Conservation (phyloP, 148 eudicot genomes). For the Limonium bicolor region DNA sequence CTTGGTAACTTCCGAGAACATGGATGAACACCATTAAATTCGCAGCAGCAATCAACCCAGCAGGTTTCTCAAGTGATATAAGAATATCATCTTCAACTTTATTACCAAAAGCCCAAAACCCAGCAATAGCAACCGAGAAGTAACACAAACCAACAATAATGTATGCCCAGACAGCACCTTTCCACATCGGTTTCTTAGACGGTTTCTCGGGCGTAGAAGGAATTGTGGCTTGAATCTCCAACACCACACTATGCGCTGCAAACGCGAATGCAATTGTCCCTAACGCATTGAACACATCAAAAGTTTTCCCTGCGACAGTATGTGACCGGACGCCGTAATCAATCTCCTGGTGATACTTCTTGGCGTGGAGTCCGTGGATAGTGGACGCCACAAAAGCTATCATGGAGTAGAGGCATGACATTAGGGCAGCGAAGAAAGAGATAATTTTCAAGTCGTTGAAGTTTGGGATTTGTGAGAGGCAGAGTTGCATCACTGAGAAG, state of each 20-base stretch:
- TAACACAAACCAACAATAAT: slow-evolving; percentile 20
- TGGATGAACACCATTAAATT: slow-evolving; percentile 28
- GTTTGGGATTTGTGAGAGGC: slow-evolving; percentile 15
- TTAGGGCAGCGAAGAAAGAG: slow-evolving; percentile 19
- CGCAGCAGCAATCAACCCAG: slow-evolving; percentile 17
- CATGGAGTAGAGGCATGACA: slow-evolving; percentile 8
- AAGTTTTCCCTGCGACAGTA: too few relatives aligned
- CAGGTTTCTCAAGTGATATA: slow-evolving; percentile 19
- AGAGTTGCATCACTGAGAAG: slow-evolving; percentile 4
- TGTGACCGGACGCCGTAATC: neutral
- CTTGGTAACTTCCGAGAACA: slow-evolving; percentile 28
- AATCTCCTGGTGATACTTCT: neutral
- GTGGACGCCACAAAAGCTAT: neutral
- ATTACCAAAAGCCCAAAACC: slow-evolving; percentile 27
- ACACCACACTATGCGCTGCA: slow-evolving; percentile 23
- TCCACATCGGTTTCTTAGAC: slow-evolving; percentile 28
- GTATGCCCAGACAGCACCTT: slow-evolving; percentile 20
- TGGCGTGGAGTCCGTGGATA: neutral
- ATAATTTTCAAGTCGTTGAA: slow-evolving; percentile 15
- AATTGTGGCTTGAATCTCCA: slow-evolving; percentile 36
- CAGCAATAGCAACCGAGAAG: slow-evolving; percentile 14
- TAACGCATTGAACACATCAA: slow-evolving; percentile 21
- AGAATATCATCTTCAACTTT: slow-evolving; percentile 27
- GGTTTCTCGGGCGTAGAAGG: slow-evolving; percentile 24
- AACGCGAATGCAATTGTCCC: slow-evolving; percentile 30